phyloP scores from a whole-genome alignment of 805 yeast species.

The Yarrowia bubula region DNA sequence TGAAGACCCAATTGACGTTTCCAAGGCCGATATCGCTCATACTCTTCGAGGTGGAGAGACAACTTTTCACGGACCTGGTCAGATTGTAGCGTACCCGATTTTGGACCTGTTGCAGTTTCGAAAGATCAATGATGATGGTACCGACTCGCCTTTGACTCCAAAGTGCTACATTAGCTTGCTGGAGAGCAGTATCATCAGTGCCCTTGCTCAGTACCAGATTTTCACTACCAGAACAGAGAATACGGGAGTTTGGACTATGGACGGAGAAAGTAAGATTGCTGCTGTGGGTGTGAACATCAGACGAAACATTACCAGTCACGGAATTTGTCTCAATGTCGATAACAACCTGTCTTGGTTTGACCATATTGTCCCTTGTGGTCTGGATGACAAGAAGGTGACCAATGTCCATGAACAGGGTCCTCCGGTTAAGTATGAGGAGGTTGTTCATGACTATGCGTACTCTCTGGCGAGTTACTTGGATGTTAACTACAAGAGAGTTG shows the following conservation, averaged over 20 bases:
- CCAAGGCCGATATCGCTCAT: constrained; percentile 57
- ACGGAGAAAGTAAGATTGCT: constrained; percentile 61
- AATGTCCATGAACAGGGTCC: constrained; percentile 44
- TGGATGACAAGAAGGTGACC: constrained; percentile 60
- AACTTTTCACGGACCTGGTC: constrained; percentile 97
- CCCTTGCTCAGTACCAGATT: constrained; percentile 47
- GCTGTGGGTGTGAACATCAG: constrained; percentile 88
- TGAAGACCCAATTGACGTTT: constrained; percentile 37
- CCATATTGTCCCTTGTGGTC: constrained; percentile 79
- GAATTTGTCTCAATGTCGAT: constrained; percentile 73
- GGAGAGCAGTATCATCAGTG: constrained; percentile 54
- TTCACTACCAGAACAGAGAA: constrained; percentile 54
- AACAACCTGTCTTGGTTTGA: constrained; percentile 75
- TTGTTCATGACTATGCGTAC: constrained; percentile 48
- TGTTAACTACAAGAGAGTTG: constrained; percentile 15
- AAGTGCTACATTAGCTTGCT: constrained; percentile 66
- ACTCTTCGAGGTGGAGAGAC: constrained; percentile 92
- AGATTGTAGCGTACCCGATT: constrained; percentile 79
- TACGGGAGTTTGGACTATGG: constrained; percentile 84
- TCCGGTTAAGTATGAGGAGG: constrained; percentile 39
- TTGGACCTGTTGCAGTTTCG: constrained; percentile 62
- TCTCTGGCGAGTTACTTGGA: constrained; percentile 45
- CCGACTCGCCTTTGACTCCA: constrained; percentile 33
- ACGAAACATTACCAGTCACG: constrained; percentile 83
- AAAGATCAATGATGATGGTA: constrained; percentile 32